A percentile compares a stretch with the other conserved stretches of the same genome.
phyloP scores from a whole-genome alignment of 164 flowering plant species.

The Berberis vulgaris region DNA sequence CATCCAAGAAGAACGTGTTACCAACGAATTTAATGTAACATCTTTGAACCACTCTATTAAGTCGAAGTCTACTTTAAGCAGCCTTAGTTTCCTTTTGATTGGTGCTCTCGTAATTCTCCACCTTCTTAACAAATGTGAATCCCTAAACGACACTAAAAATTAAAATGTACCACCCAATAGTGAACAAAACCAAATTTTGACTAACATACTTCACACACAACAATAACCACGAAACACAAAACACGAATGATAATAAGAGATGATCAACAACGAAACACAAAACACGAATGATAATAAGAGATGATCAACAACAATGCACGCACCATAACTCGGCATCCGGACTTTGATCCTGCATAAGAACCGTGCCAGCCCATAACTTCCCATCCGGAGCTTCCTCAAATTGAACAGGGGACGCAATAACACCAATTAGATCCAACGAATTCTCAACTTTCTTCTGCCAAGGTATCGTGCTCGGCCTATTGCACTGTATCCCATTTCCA shows the following conservation, averaged over 20 bases:
- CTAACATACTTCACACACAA: too few species aligned
- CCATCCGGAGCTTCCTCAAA: constrained; percentile 35
- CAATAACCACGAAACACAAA: background rate
- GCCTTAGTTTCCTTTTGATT: too few species aligned
- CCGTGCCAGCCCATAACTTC: constrained; percentile 44
- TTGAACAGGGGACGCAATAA: constrained; percentile 34
- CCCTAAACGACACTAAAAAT: too few species aligned
- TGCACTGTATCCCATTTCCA: too few species aligned
- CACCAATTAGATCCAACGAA: constrained; percentile 46
- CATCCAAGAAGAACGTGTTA: too few species aligned
- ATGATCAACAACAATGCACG: constrained; percentile 5
- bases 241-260: background rate
- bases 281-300: background rate
- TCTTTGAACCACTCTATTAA: too few species aligned
- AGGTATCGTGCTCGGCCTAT: constrained; percentile 47
- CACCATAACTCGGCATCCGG: constrained; percentile 16
- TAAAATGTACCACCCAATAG: too few species aligned
- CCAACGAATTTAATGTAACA: too few species aligned
- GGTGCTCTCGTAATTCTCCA: too few species aligned
- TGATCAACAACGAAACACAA: background rate
- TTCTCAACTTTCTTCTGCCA: constrained; percentile 56
- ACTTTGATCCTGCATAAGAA: constrained; percentile 26
- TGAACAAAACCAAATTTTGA: too few species aligned
- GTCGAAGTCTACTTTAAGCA: too few species aligned
- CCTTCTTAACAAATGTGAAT: too few species aligned